Evolutionary conservation across 2,329 filamentous ascomycete genomes (phyloP).

Genomic region (Lecanoromycetidae sp.): DNA sequence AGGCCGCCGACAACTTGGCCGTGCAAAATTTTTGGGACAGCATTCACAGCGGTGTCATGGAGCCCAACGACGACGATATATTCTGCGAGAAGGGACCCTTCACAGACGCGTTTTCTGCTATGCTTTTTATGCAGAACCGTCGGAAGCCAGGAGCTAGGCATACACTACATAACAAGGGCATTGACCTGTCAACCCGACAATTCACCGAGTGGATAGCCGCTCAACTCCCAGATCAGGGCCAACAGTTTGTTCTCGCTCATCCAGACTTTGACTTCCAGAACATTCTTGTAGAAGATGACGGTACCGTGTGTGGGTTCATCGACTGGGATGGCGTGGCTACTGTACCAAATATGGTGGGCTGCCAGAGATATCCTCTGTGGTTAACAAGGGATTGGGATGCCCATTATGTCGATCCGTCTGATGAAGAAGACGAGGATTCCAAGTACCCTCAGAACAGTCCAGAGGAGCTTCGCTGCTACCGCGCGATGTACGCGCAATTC

Average conservation of each 20-base stretch:
- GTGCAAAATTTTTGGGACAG: no score
- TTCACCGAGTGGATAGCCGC: background rate
- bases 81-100: background rate
- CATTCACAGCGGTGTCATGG: no score
- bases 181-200: background rate
- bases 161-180: background rate
- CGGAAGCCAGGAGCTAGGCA: no score
- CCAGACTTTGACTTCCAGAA: constrained; percentile 11
- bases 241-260: constrained; percentile 4
- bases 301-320: constrained; percentile 2
- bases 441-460: background rate
- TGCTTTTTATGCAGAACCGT: no score
- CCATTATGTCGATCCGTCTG: background rate
- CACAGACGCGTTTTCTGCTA: background rate
- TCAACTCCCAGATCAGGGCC: background rate
- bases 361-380: background rate
- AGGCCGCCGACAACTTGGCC: background rate
- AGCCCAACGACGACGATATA: background rate
- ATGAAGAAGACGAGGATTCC: background rate
- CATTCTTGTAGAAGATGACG: background rate
- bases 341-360: background rate
- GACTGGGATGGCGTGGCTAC: constrained; percentile 7
- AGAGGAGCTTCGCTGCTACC: background rate
- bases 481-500: background rate
- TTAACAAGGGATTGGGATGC: background rate